Base-by-base conservation (phyloP, 2,329 filamentous ascomycete genomes). In the Monilinia vaccinii-corymbosi region DNA sequence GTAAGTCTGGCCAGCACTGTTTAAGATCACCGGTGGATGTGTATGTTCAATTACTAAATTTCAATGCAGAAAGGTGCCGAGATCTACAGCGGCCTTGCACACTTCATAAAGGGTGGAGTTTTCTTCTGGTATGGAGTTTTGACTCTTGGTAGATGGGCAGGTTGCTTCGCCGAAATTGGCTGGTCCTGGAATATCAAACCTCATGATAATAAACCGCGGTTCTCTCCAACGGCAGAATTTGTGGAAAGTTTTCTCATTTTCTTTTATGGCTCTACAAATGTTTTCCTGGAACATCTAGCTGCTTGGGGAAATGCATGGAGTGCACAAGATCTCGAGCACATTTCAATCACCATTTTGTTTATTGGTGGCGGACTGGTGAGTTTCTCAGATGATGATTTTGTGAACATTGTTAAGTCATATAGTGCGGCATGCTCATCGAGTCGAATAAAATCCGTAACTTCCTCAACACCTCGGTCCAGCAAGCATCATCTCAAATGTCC, bases 151-250 rank as follows among this genome's bases (percentile, higher is more conserved):
- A 86, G 93, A 60, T 97, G 91, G 88, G 84, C 91, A 70, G 93
- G 93, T 31, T 89, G 88, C 72, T 97, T 96, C 72, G 86, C 88
- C 61, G 89, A 96, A 62, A 81, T 93, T 60, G 93, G 93, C 65
- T 97, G 93, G 93, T 90, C 91, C 0, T 97, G 93, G 93, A 97
- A 97, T 69, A 74, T 92, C 62, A 88, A 88, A 62, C 91, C 91
- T 10, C 6, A 36, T 18, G 8, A 34, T n/a, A 21, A 40, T 25
- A 25, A 36, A 10, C 32, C n/a, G 13, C 50, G 51, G 65, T 82
- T 79, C 70, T 87, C 87, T 34, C 89, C 88, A 1, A 89, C 89
- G 0, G 91, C 89, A 28, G 93, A 97, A 75, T 96, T 96, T 68
- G 83, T 87, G 52, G 93, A 97, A 74, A 95, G 90, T 38, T 86